Conservation (phyloP, 2,329 filamentous ascomycete species). For the Epichloe sibirici region DNA sequence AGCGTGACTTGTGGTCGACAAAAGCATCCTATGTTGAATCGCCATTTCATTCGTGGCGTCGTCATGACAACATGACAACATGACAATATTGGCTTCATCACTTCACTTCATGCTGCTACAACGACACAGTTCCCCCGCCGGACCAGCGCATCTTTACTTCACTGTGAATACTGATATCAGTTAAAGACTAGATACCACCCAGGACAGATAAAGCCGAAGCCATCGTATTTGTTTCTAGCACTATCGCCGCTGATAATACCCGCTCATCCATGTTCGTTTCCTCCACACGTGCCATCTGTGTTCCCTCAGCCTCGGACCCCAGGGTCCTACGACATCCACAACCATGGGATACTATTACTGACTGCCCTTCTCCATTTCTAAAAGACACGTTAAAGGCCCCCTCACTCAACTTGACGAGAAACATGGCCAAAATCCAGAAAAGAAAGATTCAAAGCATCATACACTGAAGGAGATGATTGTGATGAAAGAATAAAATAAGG, state of each 20-base stretch:
- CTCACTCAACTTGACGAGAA: background rate
- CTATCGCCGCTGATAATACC: background rate
- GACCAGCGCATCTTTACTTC: too few species aligned
- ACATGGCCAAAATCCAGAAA: background rate
- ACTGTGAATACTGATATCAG: too few species aligned
- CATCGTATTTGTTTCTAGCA: background rate
- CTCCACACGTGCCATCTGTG: background rate
- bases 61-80: too few species aligned
- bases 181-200: background rate
- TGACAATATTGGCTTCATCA: too few species aligned
- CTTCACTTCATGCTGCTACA: too few species aligned
- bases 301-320: background rate
- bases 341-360: background rate
- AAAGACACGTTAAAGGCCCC: background rate
- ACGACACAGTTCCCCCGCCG: too few species aligned
- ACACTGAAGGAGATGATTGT: constrained; percentile 16
- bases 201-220: background rate
- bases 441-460: constrained; percentile 15
- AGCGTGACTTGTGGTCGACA: too few species aligned
- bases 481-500: constrained; percentile 16
- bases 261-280: background rate
- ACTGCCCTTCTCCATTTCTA: background rate
- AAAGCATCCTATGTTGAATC: constrained; percentile 33
- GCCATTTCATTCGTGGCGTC: constrained; percentile 30
- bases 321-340: background rate